A percentile compares a stretch with the other conserved stretches of the same genome.
Evolutionary conservation across 495 filamentous ascomycete genomes (phyloP).

Genomic region (Achaetomiella virescens): DNA sequence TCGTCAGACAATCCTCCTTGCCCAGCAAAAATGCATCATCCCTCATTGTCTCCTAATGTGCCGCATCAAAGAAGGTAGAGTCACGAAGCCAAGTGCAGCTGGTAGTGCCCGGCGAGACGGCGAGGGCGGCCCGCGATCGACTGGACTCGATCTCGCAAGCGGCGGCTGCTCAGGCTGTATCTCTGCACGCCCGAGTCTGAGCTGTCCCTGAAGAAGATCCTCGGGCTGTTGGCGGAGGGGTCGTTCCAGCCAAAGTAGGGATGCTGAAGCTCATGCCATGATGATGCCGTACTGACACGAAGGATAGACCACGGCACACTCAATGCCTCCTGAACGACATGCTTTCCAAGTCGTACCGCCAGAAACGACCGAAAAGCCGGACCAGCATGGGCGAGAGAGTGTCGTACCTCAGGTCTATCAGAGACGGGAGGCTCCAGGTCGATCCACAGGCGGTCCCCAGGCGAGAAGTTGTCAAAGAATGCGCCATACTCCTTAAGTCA

Average conservation of each 20-base stretch:
- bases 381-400: conserved; percentile 8
- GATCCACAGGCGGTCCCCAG: background rate
- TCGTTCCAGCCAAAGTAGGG: conserved; percentile 16
- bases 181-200: conserved; percentile 17
- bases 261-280: too few relatives aligned
- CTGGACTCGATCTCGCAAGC: conserved; percentile 13
- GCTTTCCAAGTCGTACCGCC: conserved; percentile 17
- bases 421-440: background rate
- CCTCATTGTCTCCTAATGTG: background rate
- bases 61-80: conserved; percentile 7
- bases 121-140: conserved; percentile 15
- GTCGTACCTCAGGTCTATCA: conserved; percentile 1
- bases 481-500: conserved; percentile 7
- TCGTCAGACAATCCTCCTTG: background rate
- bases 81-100: conserved; percentile 5
- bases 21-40: background rate
- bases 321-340: conserved; percentile 19
- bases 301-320: conserved; percentile 10
- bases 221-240: conserved; percentile 12
- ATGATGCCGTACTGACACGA: background rate
- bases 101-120: conserved; percentile 5
- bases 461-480: background rate
- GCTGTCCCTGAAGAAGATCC: conserved; percentile 16
- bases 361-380: conserved; percentile 16
- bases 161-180: conserved; percentile 15